phyloP scores from a whole-genome alignment of 331 rosid species.

The Stylosanthes scabra region DNA sequence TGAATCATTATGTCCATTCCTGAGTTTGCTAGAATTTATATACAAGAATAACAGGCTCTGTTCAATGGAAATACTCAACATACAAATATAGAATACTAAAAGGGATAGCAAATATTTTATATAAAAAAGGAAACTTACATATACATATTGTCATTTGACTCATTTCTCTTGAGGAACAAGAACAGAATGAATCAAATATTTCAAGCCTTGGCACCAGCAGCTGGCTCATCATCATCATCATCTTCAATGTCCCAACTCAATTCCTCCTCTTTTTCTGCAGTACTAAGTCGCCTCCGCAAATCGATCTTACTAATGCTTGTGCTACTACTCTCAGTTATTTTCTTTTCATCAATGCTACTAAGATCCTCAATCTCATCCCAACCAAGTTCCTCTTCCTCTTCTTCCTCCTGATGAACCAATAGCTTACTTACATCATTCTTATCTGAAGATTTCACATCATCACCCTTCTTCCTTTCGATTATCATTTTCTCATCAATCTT shows the following conservation, averaged over 20 bases:
- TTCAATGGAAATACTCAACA: neutral
- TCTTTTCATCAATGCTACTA: slow-evolving; percentile 78
- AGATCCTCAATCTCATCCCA: slow-evolving; percentile 99
- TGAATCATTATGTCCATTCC: neutral
- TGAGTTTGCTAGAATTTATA: neutral
- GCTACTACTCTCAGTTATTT: slow-evolving; percentile 46
- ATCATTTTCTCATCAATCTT: slow-evolving; percentile 48
- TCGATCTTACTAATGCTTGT: slow-evolving; percentile 54
- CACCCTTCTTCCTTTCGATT: slow-evolving; percentile 45
- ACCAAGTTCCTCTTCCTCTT: slow-evolving; percentile 73
- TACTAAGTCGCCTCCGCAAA: slow-evolving; percentile 71
- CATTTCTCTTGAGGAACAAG: slow-evolving; percentile 36
- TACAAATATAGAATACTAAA: slow-evolving; percentile 2
- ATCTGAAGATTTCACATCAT: slow-evolving; percentile 45
- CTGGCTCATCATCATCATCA: slow-evolving; percentile 62
- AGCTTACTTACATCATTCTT: slow-evolving; percentile 48
- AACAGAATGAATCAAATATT: slow-evolving; percentile 31
- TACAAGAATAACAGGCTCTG: neutral
- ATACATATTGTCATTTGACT: slow-evolving; percentile 21
- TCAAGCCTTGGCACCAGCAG: slow-evolving; percentile 41
- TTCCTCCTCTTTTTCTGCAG: slow-evolving; percentile 91
- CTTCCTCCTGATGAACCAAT: slow-evolving; percentile 52
- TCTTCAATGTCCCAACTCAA: slow-evolving; percentile 97
- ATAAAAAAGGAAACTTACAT: slow-evolving; percentile 32
- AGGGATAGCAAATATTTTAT: slow-evolving; percentile 15